Conservation (phyloP, 805 yeast genomes). For the Metschnikowia rubicola region DNA sequence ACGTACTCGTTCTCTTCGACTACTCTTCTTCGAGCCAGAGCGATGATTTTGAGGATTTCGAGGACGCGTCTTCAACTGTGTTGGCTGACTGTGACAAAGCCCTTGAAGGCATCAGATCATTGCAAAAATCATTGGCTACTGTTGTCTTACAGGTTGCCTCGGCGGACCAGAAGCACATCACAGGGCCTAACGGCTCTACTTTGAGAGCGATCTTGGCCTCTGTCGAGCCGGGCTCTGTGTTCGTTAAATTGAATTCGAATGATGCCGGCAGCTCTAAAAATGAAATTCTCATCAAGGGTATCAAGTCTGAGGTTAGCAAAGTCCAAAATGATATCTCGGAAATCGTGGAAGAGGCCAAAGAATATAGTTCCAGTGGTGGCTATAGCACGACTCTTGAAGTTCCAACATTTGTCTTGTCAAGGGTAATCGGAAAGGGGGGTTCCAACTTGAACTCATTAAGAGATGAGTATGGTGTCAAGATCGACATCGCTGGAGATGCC, state of each 20-base stretch:
- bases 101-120: constrained; percentile 55
- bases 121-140: constrained; percentile 51
- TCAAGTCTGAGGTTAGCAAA: constrained; percentile 54
- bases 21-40: constrained; percentile 39
- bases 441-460: constrained; percentile 62
- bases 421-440: constrained; percentile 90
- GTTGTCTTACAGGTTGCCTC: constrained; percentile 50
- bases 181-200: constrained; percentile 62
- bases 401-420: constrained; percentile 65
- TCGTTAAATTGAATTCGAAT: constrained; percentile 46
- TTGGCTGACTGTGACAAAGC: constrained; percentile 53
- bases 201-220: constrained; percentile 42
- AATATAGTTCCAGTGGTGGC: constrained; percentile 39
- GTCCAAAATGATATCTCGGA: constrained; percentile 51
- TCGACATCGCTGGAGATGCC: constrained; percentile 62
- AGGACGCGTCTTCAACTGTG: constrained; percentile 53
- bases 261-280: constrained; percentile 39
- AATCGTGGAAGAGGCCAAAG: constrained; percentile 53
- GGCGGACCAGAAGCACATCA: constrained; percentile 54
- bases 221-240: constrained; percentile 37
- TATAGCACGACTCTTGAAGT: constrained; percentile 50
- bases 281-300: constrained; percentile 67
- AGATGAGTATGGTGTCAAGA: constrained; percentile 69
- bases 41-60: constrained; percentile 59
- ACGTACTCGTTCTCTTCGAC: constrained; percentile 52